These are phyloP conservation scores for Silene latifolia DNA, from an alignment of 148 eudicot species.

Conservation along the genomic window DNA sequence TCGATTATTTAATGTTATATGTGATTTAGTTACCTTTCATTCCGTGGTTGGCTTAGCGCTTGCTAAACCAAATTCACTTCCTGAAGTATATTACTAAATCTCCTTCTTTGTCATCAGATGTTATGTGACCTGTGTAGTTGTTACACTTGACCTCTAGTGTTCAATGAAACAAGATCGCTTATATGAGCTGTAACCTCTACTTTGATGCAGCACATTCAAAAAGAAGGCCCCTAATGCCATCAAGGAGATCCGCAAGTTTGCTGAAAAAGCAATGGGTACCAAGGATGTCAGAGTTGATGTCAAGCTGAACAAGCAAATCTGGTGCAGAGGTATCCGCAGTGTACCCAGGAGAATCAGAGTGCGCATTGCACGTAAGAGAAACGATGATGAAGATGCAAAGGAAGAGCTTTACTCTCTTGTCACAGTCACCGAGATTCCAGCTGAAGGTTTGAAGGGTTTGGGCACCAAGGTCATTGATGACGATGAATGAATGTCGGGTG, in stretches of 20 bases:
- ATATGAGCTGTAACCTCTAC: neutral
- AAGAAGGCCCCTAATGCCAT: conserved; percentile 88
- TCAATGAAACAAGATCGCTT: neutral
- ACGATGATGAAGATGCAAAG: conserved; percentile 91
- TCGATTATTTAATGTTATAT: neutral
- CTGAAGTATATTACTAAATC: neutral
- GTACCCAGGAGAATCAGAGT: conserved; percentile 86
- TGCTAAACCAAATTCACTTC: neutral
- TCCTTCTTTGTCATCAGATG: neutral
- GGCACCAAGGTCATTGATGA: conserved; percentile 87
- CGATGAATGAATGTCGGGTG: conserved; percentile 43
- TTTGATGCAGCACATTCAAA: conserved; percentile 60
- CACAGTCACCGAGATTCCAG: conserved; percentile 76
- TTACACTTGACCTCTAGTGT: too few relatives aligned
- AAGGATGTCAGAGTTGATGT: conserved; percentile 80
- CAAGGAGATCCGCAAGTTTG: conserved; percentile 69
- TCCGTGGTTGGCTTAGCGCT: neutral
- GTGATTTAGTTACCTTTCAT: neutral
- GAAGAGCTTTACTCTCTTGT: conserved; percentile 95
- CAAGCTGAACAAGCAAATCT: conserved; percentile 72
- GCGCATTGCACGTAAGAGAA: conserved; percentile 84
- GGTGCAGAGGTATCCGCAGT: conserved; percentile 89
- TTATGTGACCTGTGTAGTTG: too few relatives aligned
- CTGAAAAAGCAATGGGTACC: conserved; percentile 73
- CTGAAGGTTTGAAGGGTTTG: conserved; percentile 74